Conservation (phyloP, 2,329 filamentous ascomycete species). For the Fusarium concolor region DNA sequence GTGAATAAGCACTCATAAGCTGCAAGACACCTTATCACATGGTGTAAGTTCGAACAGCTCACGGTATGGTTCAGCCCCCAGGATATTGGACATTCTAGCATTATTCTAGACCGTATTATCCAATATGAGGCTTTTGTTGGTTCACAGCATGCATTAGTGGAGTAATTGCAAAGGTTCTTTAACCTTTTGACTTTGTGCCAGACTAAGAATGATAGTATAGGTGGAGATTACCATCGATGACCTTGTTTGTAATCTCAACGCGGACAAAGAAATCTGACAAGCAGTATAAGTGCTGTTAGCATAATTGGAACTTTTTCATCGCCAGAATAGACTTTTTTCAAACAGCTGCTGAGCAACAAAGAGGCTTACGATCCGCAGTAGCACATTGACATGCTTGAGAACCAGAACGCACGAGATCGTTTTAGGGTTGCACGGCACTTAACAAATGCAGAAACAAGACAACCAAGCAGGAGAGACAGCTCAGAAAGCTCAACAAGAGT, state of each 20-base stretch:
- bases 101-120: neutral
- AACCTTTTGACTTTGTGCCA: neutral
- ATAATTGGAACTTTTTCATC: neutral
- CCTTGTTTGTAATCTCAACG: neutral
- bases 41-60: neutral
- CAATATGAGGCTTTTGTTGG: slow-evolving; percentile 6
- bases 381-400: slow-evolving; percentile 11
- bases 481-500: slow-evolving; percentile 14
- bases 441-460: slow-evolving; percentile 15
- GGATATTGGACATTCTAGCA: neutral
- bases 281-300: neutral
- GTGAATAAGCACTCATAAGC: neutral
- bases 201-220: neutral
- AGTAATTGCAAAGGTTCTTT: slow-evolving; percentile 8
- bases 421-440: slow-evolving; percentile 24
- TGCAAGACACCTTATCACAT: neutral
- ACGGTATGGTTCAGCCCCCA: neutral
- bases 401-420: slow-evolving; percentile 16
- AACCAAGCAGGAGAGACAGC: slow-evolving; percentile 6
- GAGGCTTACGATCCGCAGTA: neutral
- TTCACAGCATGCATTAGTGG: neutral
- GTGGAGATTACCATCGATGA: neutral
- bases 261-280: slow-evolving; percentile 2
- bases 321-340: neutral
- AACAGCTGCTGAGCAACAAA: neutral